Base-by-base conservation (phyloP, 202 grass and related monocot species). In the Brachypodium distachyon region DNA sequence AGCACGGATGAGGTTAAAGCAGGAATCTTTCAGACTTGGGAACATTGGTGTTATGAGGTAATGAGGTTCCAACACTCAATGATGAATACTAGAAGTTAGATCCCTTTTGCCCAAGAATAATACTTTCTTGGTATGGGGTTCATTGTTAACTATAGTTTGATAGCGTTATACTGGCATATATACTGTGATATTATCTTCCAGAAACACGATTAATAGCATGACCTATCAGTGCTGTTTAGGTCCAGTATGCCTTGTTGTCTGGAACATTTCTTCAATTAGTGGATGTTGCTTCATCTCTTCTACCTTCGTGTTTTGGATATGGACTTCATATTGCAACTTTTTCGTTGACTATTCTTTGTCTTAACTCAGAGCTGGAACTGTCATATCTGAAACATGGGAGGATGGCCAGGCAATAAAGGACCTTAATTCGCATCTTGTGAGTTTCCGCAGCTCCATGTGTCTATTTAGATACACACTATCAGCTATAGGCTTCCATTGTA, bases 11-110 rank as follows among this genome's bases (percentile, higher is more conserved):
- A 90, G 86, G 74, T 87, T 96, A 88, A 87, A 78, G 27, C 96
- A 99, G 75, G 96, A 99, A 87, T 96, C 92, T 85, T 92, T 91
- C 23, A 88, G 96, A 75, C 96, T 99, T 31, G 96, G 96, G 49
- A 99, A 91, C 79, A 86, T 99, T 89, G 96, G 96, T 85, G 87
- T 99, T 85, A 93, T 99, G 87, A 96, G 96, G 96, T 90, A 84
- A 67, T 59, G 38, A 38, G 27, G 37, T 67, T 67, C 63, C 10
- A 49, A 14, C 10, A 29, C 47, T 33, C 75, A 22, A 74, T 75
- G 21, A 3, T 34, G 65, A 78, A 78, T 59, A 77, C 2, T 66
- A 31, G 58, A 61, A 9, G 17, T 46, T 71, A 37, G 34, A 73
- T 42, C 50, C 78, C 18, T 64, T 72, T 42, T 43, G 22, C 9